phyloP scores from a whole-genome alignment of 1,284 basidiomycete species.

The Cutaneotrichosporon spelunceum region DNA sequence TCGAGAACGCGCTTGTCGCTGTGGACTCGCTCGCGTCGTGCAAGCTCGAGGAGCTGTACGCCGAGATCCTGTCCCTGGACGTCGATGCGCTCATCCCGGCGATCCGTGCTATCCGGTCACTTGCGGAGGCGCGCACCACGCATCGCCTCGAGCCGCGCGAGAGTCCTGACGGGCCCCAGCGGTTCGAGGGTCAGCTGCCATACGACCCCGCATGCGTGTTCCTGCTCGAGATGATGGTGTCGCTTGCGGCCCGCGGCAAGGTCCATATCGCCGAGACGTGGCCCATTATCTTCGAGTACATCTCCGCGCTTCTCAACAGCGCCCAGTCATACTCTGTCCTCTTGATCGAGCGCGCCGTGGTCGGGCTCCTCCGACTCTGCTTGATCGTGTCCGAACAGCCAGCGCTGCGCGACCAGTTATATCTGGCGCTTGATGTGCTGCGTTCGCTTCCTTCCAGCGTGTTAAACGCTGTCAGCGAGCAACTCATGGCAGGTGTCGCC shows the following conservation, averaged over 20 bases:
- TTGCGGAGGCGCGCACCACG: slow-evolving; percentile 63
- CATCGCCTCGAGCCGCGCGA: slow-evolving; percentile 29
- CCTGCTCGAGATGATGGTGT: slow-evolving; percentile 89
- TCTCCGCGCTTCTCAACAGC: slow-evolving; percentile 72
- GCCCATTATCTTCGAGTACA: slow-evolving; percentile 88
- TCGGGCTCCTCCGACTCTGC: slow-evolving; percentile 77
- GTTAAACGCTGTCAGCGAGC: slow-evolving; percentile 82
- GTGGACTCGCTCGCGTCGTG: slow-evolving; percentile 95
- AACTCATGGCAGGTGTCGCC: slow-evolving; percentile 79
- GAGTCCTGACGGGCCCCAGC: slow-evolving; percentile 59
- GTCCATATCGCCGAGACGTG: slow-evolving; percentile 81
- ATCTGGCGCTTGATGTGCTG: slow-evolving; percentile 85
- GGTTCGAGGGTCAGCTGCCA: slow-evolving; percentile 58
- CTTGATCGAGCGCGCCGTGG: slow-evolving; percentile 91
- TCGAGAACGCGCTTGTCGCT: slow-evolving; percentile 91
- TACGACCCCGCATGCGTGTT: slow-evolving; percentile 95
- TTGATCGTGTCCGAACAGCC: slow-evolving; percentile 72
- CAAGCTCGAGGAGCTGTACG: slow-evolving; percentile 88
- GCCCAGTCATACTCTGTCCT: slow-evolving; percentile 80
- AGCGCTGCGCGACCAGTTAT: slow-evolving; percentile 82
- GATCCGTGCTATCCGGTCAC: slow-evolving; percentile 77
- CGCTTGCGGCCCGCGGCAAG: slow-evolving; percentile 71
- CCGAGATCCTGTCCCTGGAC: slow-evolving; percentile 80
- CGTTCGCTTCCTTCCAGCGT: slow-evolving; percentile 72
- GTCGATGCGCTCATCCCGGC: slow-evolving; percentile 75